Conservation (phyloP, 106 monocot species). For the Triglochin maritima region DNA sequence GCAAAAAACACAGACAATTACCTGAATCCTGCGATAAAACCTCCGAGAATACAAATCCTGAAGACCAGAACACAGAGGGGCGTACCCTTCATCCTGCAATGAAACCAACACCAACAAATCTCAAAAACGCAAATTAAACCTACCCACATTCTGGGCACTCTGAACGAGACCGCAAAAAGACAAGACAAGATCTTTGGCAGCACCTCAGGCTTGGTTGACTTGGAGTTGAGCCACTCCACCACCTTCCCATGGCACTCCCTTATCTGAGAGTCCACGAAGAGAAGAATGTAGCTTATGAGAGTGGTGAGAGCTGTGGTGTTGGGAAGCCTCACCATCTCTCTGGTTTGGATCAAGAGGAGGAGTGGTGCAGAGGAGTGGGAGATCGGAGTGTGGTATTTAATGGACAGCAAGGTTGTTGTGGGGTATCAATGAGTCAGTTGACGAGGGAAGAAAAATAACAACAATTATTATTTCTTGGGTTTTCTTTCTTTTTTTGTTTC, state of each 20-base stretch:
- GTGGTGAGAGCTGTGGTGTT: constrained; percentile 70
- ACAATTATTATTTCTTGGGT: too few relatives aligned
- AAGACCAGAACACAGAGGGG: constrained; percentile 71
- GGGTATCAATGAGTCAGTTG: too few relatives aligned
- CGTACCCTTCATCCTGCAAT: constrained; percentile 48
- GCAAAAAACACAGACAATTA: constrained; percentile 3
- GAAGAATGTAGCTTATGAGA: constrained; percentile 71
- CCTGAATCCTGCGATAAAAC: constrained; percentile 88
- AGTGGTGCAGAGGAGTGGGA: not conserved
- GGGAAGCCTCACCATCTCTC: constrained; percentile 65
- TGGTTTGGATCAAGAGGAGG: not conserved
- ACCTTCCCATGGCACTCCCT: constrained; percentile 56
- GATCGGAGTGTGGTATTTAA: not conserved
- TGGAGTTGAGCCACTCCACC: constrained; percentile 52
- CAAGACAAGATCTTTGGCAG: not conserved
- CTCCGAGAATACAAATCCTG: constrained; percentile 85
- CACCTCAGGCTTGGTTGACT: constrained; percentile 35
- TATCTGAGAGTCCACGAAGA: constrained; percentile 65
- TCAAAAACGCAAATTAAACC: not conserved
- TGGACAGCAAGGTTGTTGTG: too few relatives aligned
- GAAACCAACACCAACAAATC: constrained; percentile 4
- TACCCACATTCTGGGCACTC: not conserved
- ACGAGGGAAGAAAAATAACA: too few relatives aligned
- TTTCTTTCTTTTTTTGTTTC: too few relatives aligned
- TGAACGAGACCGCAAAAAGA: not conserved